A percentile compares a stretch with the other conserved stretches of the same genome.
phyloP scores from a whole-genome alignment of 768 basidiomycete species.

The Tulasnella sp. region DNA sequence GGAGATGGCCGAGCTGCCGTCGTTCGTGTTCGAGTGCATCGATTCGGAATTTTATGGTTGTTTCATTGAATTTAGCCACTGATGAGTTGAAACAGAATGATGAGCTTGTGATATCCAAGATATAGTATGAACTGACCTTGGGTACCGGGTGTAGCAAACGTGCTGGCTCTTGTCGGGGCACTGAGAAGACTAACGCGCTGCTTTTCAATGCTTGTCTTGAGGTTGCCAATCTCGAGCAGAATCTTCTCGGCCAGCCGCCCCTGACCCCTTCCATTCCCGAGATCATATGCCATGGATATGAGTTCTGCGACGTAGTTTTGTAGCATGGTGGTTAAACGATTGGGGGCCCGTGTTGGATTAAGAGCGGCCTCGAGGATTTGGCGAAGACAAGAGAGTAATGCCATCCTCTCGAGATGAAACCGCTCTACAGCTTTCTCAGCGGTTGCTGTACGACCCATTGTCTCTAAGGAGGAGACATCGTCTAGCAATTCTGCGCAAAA shows the following conservation, averaged over 20 bases:
- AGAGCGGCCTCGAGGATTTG: constrained; percentile 51
- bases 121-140: not conserved
- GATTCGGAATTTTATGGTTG: constrained; percentile 52
- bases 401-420: constrained; percentile 56
- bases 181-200: constrained; percentile 37
- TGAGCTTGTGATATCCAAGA: constrained; percentile 26
- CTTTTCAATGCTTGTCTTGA: constrained; percentile 42
- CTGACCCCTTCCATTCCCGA: constrained; percentile 19
- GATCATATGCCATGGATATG: constrained; percentile 1
- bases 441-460: constrained; percentile 43
- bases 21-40: constrained; percentile 66
- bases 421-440: constrained; percentile 54
- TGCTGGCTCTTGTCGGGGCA: too few species aligned
- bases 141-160: constrained; percentile 46
- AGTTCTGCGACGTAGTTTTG: constrained; percentile 31
- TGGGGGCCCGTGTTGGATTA: constrained; percentile 14
- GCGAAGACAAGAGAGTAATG: constrained; percentile 56
- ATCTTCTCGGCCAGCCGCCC: constrained; percentile 39
- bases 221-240: constrained; percentile 48
- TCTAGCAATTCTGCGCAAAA: constrained; percentile 47
- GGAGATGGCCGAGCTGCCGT: constrained; percentile 47
- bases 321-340: constrained; percentile 15
- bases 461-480: constrained; percentile 31
- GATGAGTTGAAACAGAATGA: not conserved
- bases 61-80: constrained; percentile 42